These are phyloP conservation scores for Nannizzia gypsea DNA, from an alignment of 2,329 filamentous ascomycete species.

Conservation along the genomic window DNA sequence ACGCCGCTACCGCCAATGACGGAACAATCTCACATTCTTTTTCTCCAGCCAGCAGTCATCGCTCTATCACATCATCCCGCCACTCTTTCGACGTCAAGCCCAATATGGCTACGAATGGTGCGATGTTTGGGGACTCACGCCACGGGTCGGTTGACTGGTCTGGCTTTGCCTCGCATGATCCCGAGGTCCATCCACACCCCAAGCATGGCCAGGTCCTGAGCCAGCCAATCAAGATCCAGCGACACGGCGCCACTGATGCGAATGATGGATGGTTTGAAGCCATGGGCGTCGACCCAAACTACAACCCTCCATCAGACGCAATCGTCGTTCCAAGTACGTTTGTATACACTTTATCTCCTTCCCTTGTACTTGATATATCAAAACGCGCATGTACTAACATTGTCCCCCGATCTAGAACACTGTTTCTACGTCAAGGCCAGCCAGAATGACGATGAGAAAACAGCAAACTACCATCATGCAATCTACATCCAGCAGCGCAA, in stretches of 20 bases:
- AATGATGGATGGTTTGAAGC: slow-evolving; percentile 81
- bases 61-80: slow-evolving; percentile 29
- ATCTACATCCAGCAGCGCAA: slow-evolving; percentile 74
- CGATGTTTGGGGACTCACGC: slow-evolving; percentile 17
- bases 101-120: slow-evolving; percentile 15
- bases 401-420: slow-evolving; percentile 43
- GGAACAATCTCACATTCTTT: slow-evolving; percentile 22
- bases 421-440: slow-evolving; percentile 70
- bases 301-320: slow-evolving; percentile 65
- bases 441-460: slow-evolving; percentile 30
- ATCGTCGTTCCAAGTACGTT: slow-evolving; percentile 52
- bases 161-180: slow-evolving; percentile 16
- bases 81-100: slow-evolving; percentile 15
- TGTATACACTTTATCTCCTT: neutral
- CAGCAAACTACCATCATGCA: slow-evolving; percentile 61
- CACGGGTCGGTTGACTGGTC: slow-evolving; percentile 20
- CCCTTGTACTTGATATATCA: neutral
- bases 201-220: slow-evolving; percentile 16
- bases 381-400: slow-evolving; percentile 18
- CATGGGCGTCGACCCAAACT: slow-evolving; percentile 74
- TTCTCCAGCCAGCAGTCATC: slow-evolving; percentile 31
- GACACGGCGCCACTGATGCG: slow-evolving; percentile 21
- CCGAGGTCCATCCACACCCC: neutral
- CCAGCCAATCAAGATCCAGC: slow-evolving; percentile 24
- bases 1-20: neutral